Evolutionary conservation across 768 basidiomycete genomes (phyloP).

Genomic region (Boletus speciosus): DNA sequence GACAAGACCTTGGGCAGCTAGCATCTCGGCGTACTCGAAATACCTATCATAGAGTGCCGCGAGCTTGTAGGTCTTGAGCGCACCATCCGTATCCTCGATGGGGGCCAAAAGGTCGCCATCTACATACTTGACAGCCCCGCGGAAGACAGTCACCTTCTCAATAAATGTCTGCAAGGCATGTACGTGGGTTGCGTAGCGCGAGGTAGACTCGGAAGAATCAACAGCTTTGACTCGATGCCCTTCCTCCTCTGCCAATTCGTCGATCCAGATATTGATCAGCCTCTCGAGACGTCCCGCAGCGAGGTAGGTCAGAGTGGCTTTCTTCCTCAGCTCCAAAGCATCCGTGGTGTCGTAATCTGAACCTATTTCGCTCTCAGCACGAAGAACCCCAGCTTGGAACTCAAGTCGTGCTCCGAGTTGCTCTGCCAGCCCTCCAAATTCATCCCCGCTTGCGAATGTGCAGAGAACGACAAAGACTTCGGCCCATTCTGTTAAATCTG

Average conservation of each 20-base stretch:
- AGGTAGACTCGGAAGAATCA: constrained; percentile 39
- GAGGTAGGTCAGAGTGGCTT: constrained; percentile 90
- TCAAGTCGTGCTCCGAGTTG: constrained; percentile 90
- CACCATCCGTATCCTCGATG: constrained; percentile 36
- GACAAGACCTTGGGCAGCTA: constrained; percentile 87
- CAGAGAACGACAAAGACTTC: constrained; percentile 96
- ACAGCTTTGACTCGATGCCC: constrained; percentile 41
- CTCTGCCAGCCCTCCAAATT: constrained; percentile 85
- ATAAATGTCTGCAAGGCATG: constrained; percentile 89
- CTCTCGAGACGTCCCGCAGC: constrained; percentile 88
- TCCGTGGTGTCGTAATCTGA: constrained; percentile 35
- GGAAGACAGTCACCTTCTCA: constrained; percentile 96
- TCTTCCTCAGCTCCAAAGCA: constrained; percentile 60
- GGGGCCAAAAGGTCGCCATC: constrained; percentile 61
- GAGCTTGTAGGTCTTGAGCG: constrained; percentile 71
- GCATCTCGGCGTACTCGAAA: constrained; percentile 91
- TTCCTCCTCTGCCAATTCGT: constrained; percentile 89
- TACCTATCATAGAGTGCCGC: constrained; percentile 87
- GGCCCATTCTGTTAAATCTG: constrained; percentile 91
- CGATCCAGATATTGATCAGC: constrained; percentile 86
- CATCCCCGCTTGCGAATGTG: constrained; percentile 83
- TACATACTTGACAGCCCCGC: constrained; percentile 75
- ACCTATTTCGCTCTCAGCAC: constrained; percentile 45
- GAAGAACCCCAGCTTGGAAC: constrained; percentile 67
- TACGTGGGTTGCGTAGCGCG: constrained; percentile 76